Base-by-base conservation (phyloP, 2,329 filamentous ascomycete species). In the Fusarium cyanostomum region DNA sequence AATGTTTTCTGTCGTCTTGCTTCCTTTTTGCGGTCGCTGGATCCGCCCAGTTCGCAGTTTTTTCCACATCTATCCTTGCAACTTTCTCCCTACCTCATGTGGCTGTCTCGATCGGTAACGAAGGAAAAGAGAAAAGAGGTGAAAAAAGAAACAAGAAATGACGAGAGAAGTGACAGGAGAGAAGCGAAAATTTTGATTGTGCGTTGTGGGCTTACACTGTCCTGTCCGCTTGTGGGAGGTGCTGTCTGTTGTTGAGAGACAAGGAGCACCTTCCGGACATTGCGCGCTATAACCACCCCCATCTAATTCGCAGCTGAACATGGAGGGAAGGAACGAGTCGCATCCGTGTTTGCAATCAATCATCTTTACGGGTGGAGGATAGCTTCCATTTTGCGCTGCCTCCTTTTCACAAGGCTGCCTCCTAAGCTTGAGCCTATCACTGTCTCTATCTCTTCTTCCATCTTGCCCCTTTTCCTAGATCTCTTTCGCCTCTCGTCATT, bases 231-330 rank as follows among this genome's bases (percentile, higher is more conserved):
- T 59, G 64, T 65, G 49, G 37, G 43, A 38, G 56, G 42, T 55
- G 65, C 56, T 56, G 58, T 68, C 42, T 64, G 46, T 66, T 67
- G 52, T 67, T 63, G 54, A 64, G 62, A 65, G 56, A 66, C 53
- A 66, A 56, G 54, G 51, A 66, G 45, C 66, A 59, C 49, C 28
- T 30, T 49, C 31, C 38, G 39, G 46, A 38, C 24, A 42, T 56
- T 44, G 35, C 33, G 24, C 37, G 18, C 37, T 69, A 70, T 44
- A 50, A n/a, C 35, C 67, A 69, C 67, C 43, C 67, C 66, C 38
- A 9, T 46, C 55, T 52, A 39, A 45, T 48, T 56, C 30, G 39
- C 42, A 69, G 67, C 67, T 69, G 67, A 69, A 69, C 57, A 10
- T 53, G 44, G 46, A 50, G 42, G 48, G 46, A 35, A 63, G 49